Evolutionary conservation across 352 stramenopile genomes (phyloP).

Genomic region (Phytophthora citricola): DNA sequence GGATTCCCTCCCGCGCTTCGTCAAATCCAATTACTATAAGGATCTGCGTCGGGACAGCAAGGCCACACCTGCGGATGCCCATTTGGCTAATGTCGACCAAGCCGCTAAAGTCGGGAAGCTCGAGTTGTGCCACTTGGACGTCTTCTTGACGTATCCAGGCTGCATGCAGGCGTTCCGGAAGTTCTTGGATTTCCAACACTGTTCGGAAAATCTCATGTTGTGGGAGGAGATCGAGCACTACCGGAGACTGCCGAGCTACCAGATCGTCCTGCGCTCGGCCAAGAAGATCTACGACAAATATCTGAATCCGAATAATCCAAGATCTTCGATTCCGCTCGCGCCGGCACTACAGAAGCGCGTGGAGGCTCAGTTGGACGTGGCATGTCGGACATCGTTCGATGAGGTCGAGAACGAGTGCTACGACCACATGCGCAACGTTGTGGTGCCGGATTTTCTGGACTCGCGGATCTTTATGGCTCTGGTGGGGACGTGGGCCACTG

Average conservation of each 20-base stretch:
- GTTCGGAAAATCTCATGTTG: slow-evolving; percentile 84
- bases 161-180: slow-evolving; percentile 72
- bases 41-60: slow-evolving; percentile 72
- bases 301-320: slow-evolving; percentile 63
- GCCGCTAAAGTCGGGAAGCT: slow-evolving; percentile 79
- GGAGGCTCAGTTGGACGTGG: slow-evolving; percentile 64
- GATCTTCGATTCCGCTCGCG: slow-evolving; percentile 61
- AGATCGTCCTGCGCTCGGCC: slow-evolving; percentile 83
- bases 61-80: slow-evolving; percentile 41
- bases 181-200: slow-evolving; percentile 82
- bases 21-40: slow-evolving; percentile 73
- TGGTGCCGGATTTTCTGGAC: slow-evolving; percentile 82
- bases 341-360: slow-evolving; percentile 57
- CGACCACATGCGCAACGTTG: slow-evolving; percentile 76
- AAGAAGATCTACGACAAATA: slow-evolving; percentile 91
- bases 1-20: slow-evolving; percentile 78
- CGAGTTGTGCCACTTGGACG: slow-evolving; percentile 75
- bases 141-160: slow-evolving; percentile 71
- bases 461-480: slow-evolving; percentile 88
- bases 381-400: slow-evolving; percentile 74
- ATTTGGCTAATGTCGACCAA: slow-evolving; percentile 63
- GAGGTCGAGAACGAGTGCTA: slow-evolving; percentile 80
- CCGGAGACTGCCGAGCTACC: slow-evolving; percentile 75
- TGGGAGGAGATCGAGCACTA: slow-evolving; percentile 90
- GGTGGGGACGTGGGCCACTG: slow-evolving; percentile 75